phyloP scores from a whole-genome alignment of 164 flowering plant genomes.

The Cinnamomum chago region DNA sequence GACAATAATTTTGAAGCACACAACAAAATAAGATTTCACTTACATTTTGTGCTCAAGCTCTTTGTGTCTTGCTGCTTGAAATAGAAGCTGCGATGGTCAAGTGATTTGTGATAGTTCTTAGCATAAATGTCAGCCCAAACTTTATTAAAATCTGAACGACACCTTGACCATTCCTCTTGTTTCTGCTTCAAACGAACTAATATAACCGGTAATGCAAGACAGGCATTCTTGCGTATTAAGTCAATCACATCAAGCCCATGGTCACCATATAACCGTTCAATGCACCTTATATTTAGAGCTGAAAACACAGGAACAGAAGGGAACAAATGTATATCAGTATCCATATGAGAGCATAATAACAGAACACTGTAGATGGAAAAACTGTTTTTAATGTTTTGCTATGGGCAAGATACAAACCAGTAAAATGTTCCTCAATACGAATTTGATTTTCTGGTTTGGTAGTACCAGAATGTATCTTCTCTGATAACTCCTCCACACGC shows the following conservation, averaged over 20 bases:
- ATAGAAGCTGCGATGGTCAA: constrained; percentile 94
- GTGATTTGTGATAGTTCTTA: constrained; percentile 88
- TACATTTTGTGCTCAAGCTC: constrained; percentile 93
- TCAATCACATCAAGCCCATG: constrained; percentile 95
- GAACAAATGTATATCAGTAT: background rate
- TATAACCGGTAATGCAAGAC: constrained; percentile 75
- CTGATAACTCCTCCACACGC: constrained; percentile 78
- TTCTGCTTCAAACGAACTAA: constrained; percentile 88
- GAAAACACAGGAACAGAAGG: constrained; percentile 13
- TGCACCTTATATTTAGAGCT: constrained; percentile 83
- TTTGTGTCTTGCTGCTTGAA: constrained; percentile 98
- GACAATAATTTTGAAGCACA: background rate
- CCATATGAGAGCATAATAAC: background rate
- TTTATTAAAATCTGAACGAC: constrained; percentile 82
- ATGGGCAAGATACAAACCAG: constrained; percentile 37
- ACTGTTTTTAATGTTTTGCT: no score
- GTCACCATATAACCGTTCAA: constrained; percentile 92
- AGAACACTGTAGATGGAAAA: background rate
- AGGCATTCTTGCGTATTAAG: constrained; percentile 69
- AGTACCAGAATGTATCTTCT: constrained; percentile 50
- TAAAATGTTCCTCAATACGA: constrained; percentile 61
- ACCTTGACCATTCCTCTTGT: constrained; percentile 86
- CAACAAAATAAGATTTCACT: constrained; percentile 1
- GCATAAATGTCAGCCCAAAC: constrained; percentile 91
- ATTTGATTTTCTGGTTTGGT: constrained; percentile 48